Base-by-base conservation (phyloP, 73 alveolate species). In the Paramecium primaurelia region DNA sequence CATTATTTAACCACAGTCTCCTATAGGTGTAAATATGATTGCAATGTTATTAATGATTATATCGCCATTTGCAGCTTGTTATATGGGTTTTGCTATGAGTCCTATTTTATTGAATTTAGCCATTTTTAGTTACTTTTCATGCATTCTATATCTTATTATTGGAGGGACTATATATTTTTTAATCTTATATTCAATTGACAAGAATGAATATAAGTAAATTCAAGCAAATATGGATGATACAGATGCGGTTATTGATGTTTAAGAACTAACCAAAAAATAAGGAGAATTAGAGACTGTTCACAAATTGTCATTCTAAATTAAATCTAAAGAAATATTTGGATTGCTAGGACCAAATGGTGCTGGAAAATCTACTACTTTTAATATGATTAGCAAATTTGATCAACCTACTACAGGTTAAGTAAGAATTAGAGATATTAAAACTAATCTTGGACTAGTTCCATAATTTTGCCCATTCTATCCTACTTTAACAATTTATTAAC, bases 271-370 rank as follows among this genome's bases (percentile, higher is more conserved):
- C 59, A 93, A 93, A 69, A 86, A 89, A 32, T 96, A 75, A 86
- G 92, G 80, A 93, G 92, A 96, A 37, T 90, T 95, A 68, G 94
- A 92, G 3, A 99, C 99, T 28, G 97, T 97, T 8, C 93, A 97
- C 60, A 93, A 92, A 34, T 90, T 36, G 12, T 38, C 91, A 80
- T 80, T 80, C 30, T 30, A 64, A 45, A 22, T 85, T 73, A 88
- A 59, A 16, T 8, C 47, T 4, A 40, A 75, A 37, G 95, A 92
- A 92, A 77, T 84, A 40, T 58, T 89, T 22, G 95, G 93, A 28
- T 16, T 92, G 14, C 10, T 92, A 16, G 95, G 95, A 25, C 93
- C 90, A n/a, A 92, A 92, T 92, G 95, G 94, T 9, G 95, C 95
- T 40, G 95, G 95, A 58, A 92, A 92, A 73, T 86, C 95, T 58